A percentile compares a stretch with the other conserved stretches of the same genome.
Conservation (phyloP, 352 stramenopile species). For the Phytophthora sansomeana region DNA sequence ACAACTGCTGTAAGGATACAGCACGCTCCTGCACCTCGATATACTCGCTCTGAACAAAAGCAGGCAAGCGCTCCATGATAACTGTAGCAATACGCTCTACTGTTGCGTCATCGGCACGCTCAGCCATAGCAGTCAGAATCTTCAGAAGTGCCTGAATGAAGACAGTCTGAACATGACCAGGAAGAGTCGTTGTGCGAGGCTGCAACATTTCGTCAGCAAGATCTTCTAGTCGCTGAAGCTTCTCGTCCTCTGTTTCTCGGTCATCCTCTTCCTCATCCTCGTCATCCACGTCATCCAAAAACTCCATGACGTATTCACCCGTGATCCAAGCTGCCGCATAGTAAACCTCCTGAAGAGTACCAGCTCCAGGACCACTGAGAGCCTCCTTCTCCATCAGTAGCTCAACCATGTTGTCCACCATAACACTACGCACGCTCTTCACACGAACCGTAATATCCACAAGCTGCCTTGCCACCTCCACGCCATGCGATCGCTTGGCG, state of each 20-base stretch:
- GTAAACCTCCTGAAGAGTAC: slow-evolving; percentile 94
- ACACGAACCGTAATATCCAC: slow-evolving; percentile 98
- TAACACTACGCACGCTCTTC: slow-evolving; percentile 94
- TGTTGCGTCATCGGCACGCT: slow-evolving; percentile 75
- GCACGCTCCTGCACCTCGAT: slow-evolving; percentile 97
- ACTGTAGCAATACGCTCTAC: slow-evolving; percentile 88
- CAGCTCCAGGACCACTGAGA: slow-evolving; percentile 68
- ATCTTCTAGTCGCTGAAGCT: slow-evolving; percentile 88
- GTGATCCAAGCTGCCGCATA: slow-evolving; percentile 98
- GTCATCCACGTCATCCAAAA: slow-evolving; percentile 84
- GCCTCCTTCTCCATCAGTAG: slow-evolving; percentile 92
- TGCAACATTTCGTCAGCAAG: slow-evolving; percentile 85
- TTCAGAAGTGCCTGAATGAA: slow-evolving; percentile 96
- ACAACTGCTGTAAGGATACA: slow-evolving; percentile 82
- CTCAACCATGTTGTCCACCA: slow-evolving; percentile 95
- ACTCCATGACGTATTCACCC: slow-evolving; percentile 96
- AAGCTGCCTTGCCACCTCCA: slow-evolving; percentile 94
- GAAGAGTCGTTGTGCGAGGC: slow-evolving; percentile 82
- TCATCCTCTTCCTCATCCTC: slow-evolving; percentile 84
- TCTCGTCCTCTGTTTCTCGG: slow-evolving; percentile 77
- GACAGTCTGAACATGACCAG: slow-evolving; percentile 91
- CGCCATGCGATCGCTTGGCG: slow-evolving; percentile 60
- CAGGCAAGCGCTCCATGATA: slow-evolving; percentile 82
- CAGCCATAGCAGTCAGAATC: slow-evolving; percentile 80
- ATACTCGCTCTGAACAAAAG: slow-evolving; percentile 92